These are phyloP conservation scores for Phoma sp. DNA, from an alignment of 2,329 filamentous ascomycete species.

Conservation along the genomic window DNA sequence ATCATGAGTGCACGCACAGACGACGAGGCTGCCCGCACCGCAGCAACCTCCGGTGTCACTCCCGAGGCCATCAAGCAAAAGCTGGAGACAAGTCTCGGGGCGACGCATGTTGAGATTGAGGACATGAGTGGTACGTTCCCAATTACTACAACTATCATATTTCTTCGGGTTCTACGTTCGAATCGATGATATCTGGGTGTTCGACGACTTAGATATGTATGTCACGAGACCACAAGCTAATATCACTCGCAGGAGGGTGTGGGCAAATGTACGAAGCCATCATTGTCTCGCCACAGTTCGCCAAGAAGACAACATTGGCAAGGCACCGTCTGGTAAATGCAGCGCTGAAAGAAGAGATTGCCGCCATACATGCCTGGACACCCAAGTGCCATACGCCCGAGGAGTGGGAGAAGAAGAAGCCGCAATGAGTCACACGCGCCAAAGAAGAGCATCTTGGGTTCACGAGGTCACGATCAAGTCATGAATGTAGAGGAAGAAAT, in stretches of 20 bases:
- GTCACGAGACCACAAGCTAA: conserved; percentile 22
- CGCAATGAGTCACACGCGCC: conserved; percentile 27
- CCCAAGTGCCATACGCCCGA: conserved; percentile 92
- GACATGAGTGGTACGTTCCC: conserved; percentile 80
- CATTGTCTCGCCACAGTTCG: conserved; percentile 65
- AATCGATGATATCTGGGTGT: not conserved
- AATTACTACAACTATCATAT: not conserved
- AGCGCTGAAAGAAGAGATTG: conserved; percentile 85
- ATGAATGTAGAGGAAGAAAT: not conserved
- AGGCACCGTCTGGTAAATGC: conserved; percentile 87
- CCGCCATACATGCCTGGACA: conserved; percentile 92
- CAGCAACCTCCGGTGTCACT: conserved; percentile 69
- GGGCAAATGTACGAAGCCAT: conserved; percentile 75
- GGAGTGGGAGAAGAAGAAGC: conserved; percentile 78
- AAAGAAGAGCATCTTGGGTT: not conserved
- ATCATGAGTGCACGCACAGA: conserved; percentile 56
- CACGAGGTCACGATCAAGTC: not conserved
- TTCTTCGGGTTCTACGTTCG: not conserved
- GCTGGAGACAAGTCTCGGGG: conserved; percentile 73
- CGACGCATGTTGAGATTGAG: conserved; percentile 83
- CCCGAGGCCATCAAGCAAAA: conserved; percentile 73
- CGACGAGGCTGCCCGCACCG: conserved; percentile 58
- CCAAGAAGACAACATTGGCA: conserved; percentile 72
- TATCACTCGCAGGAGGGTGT: conserved; percentile 64
- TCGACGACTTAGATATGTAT: not conserved